Evolutionary conservation across 768 basidiomycete species (phyloP), one percentile per base, ranked within the genome.

Genomic region (Mycena olivaceomarginata): DNA sequence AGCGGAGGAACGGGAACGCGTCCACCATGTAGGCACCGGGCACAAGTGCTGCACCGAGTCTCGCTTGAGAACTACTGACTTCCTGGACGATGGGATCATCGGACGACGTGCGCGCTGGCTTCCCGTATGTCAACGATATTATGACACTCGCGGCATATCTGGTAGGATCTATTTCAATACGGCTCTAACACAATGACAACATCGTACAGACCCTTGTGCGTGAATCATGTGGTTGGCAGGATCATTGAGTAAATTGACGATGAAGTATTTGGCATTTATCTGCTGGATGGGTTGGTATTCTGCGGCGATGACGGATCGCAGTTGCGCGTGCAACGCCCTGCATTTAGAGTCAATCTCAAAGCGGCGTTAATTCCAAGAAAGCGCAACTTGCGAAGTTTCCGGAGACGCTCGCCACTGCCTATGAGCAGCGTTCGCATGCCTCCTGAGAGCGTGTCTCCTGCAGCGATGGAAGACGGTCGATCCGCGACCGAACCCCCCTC

Each of bases 401-500:
- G 91, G 80, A 93, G 92, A 57, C 89, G 86, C 39, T 92, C 92
- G 2, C 92, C 92, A 4, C 90, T 90, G 0, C 89, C 89, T 3
- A 90, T 91, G 10, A 93, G 85, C 66, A 93, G 80, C 74, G 91
- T 87, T 0, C 93, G 84, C 86, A 93, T 90, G 0, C 92, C 93
- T 4, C 92, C 90, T 0, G 90, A 91, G 5, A 93, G 79, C 0
- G 91, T 90, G 75, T 93, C 92, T 7, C 93, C 93, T 0, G 90
- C 92, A 1, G 93, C 88, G 59, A 94, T 91, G 15, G 86, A 87
- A 4, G 85, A 82, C 25, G 93, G 93, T 66, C 93, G 85, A 79
- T 93, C 93, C 0, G 88, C 90, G n/a, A 91, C 83, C 5, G 86
- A 77, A 5, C 90, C 89, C n/a, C 93, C 92, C 77, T 93, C 91